Base-by-base conservation (phyloP, 139 green algal species). In the Picochlorum sp. region DNA sequence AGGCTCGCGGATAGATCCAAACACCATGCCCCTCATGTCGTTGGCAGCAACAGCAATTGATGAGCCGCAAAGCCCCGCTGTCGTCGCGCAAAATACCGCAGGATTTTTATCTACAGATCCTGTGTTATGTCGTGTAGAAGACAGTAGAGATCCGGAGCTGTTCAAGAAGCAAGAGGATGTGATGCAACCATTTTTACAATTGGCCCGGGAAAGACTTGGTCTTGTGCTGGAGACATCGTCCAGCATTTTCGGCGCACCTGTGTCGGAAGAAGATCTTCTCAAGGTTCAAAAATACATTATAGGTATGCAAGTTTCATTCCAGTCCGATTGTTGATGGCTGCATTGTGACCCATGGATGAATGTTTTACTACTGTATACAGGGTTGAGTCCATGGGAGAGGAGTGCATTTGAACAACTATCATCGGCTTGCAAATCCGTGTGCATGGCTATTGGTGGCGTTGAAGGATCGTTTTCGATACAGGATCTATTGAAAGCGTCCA, bases 21-120 rank as follows among this genome's bases (percentile, higher is more conserved):
- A 86, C 70, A 89, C 87, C n/a, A 98, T 98, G 92, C 92, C 92
- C 3, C 69, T 98, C 4, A 98, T 92, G 85, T 83, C 80, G 44
- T 73, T 98, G 20, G 84, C 81, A 44, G 79, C 86, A n/a, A 97
- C 88, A 6, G 85, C 91, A 0, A 83, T 97, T 21, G 92, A 98
- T 63, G 77, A 96, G 78, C 85, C 86, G 45, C 84, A 86, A 57
- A 65, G 76, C 2, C 65, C 80, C 0, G 60, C 77, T 1, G 61
- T 67, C 11, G 80, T 97, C 8, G 80, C 95, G 0, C 75, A 85
- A 21, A 84, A 77, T 14, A 67, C 97, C 63, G 60, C 96, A 14
- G 79, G 82, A 63, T 96, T 89, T 73, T 67, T 97, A 2, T 78
- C 90, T 62, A 92, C 90, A 9, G 92, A 98, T 69, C 49, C 66